Evolutionary conservation across 768 basidiomycete species (phyloP).

Genomic region (Termitomyces sp.): DNA sequence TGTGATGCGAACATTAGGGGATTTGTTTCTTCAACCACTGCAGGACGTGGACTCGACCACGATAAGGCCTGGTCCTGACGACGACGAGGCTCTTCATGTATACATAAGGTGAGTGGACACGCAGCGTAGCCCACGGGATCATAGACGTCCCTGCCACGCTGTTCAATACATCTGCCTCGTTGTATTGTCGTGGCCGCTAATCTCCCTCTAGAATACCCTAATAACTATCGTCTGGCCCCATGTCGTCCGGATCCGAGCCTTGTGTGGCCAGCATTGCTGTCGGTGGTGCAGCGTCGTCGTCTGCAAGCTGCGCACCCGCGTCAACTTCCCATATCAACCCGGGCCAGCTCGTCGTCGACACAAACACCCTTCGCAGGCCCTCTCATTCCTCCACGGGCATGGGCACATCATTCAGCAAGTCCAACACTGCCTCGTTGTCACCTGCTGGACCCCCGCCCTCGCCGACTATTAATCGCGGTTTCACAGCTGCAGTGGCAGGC

Average conservation of each 20-base stretch:
- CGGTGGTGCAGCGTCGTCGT: constrained; percentile 35
- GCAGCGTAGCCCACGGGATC: background rate
- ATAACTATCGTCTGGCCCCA: constrained; percentile 20
- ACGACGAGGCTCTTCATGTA: constrained; percentile 10
- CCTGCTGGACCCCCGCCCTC: constrained; percentile 20
- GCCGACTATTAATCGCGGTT: constrained; percentile 27
- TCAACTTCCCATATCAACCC: constrained; percentile 39
- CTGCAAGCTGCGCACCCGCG: constrained; percentile 27
- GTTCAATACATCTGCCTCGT: constrained; percentile 18
- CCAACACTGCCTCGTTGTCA: constrained; percentile 21
- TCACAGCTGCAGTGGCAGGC: constrained; percentile 39
- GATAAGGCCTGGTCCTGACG: constrained; percentile 7
- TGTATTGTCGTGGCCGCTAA: constrained; percentile 20
- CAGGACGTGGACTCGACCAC: constrained; percentile 1
- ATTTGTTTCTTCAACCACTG: constrained; percentile 1
- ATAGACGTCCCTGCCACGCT: constrained; percentile 7
- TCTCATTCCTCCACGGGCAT: constrained; percentile 25
- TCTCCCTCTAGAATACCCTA: constrained; percentile 24
- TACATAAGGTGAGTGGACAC: constrained; percentile 13
- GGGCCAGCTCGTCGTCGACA: constrained; percentile 12
- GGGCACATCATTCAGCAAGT: constrained; percentile 37
- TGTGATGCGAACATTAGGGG: constrained; percentile 13
- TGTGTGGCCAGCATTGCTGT: constrained; percentile 17
- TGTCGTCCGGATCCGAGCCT: constrained; percentile 22
- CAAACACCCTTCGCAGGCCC: constrained; percentile 18